Evolutionary conservation across 1,284 basidiomycete genomes (phyloP).

Genomic region (Pterula multifida): DNA sequence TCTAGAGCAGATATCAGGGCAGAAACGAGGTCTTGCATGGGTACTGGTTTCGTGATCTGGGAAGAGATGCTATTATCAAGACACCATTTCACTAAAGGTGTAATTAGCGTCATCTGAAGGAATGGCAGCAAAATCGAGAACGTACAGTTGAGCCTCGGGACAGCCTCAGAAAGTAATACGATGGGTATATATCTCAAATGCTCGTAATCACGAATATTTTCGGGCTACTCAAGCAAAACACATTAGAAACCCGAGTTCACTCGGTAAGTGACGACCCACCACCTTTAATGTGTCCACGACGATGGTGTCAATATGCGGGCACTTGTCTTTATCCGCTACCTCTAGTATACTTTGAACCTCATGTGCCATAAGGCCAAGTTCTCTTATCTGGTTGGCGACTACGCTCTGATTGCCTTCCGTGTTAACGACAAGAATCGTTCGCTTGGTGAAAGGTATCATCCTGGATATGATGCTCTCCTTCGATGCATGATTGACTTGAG

Average conservation of each 20-base stretch:
- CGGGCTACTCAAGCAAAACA: conserved; percentile 41
- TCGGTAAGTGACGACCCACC: conserved; percentile 59
- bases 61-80: conserved; percentile 85
- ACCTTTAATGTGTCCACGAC: conserved; percentile 82
- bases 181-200: conserved; percentile 95
- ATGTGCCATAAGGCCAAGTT: conserved; percentile 75
- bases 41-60: conserved; percentile 86
- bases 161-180: conserved; percentile 79
- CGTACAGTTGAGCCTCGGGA: conserved; percentile 67
- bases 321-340: conserved; percentile 70
- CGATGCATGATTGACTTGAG: conserved; percentile 67
- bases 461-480: conserved; percentile 64
- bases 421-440: conserved; percentile 85
- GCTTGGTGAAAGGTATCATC: conserved; percentile 67
- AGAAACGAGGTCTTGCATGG: conserved; percentile 81
- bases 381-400: conserved; percentile 69
- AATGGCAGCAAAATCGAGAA: conserved; percentile 10
- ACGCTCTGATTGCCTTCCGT: conserved; percentile 67
- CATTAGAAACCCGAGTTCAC: too few species aligned
- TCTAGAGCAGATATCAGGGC: conserved; percentile 93
- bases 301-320: conserved; percentile 91
- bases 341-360: conserved; percentile 71
- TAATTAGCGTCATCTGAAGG: neutral
- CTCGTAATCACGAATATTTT: conserved; percentile 84
- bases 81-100: conserved; percentile 70